Evolutionary conservation across 2,329 filamentous ascomycete genomes (phyloP).

Genomic region (Pyrenochaeta sp.): DNA sequence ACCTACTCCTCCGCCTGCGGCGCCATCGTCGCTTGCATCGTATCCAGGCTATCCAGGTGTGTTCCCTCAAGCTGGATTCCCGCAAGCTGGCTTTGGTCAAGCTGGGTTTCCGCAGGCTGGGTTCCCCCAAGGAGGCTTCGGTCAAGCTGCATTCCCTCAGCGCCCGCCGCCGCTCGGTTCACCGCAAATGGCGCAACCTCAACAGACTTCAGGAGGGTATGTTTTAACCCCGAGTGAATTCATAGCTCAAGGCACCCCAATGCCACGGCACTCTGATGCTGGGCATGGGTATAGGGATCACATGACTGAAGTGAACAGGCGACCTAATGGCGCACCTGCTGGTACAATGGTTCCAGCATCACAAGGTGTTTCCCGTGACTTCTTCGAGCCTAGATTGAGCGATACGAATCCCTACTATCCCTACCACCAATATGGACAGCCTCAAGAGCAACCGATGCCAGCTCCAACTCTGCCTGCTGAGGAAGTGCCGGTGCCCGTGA

Average conservation of each 20-base stretch:
- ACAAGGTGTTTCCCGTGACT: conserved; percentile 13
- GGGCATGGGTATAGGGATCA: conserved; percentile 28
- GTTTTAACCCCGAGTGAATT: conserved; percentile 14
- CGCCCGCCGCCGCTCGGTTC: too few species aligned
- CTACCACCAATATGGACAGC: conserved; percentile 21
- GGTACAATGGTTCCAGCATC: conserved; percentile 20
- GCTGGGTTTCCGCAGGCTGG: conserved; percentile 23
- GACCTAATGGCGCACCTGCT: conserved; percentile 2
- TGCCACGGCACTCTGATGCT: conserved; percentile 17
- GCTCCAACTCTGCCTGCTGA: conserved; percentile 17
- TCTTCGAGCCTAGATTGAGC: conserved; percentile 18
- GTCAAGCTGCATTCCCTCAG: conserved; percentile 15
- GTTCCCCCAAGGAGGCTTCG: conserved; percentile 26
- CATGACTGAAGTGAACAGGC: conserved; percentile 10
- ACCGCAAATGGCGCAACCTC: conserved; percentile 15
- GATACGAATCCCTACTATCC: conserved; percentile 23
- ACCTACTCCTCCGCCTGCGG: conserved; percentile 37
- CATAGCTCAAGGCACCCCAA: conserved; percentile 12
- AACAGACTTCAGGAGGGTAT: conserved; percentile 16
- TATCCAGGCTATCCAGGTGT: conserved; percentile 22
- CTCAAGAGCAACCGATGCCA: conserved; percentile 10
- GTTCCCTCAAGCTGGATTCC: conserved; percentile 17
- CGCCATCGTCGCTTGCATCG: conserved; percentile 26
- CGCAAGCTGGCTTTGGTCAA: conserved; percentile 12
- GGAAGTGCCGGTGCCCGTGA: conserved; percentile 28